Percentiles rank a stretch among this genome's conserved stretches.
Evolutionary conservation across 352 stramenopile genomes (phyloP).

Genomic region (Phytophthora chlamydospora): DNA sequence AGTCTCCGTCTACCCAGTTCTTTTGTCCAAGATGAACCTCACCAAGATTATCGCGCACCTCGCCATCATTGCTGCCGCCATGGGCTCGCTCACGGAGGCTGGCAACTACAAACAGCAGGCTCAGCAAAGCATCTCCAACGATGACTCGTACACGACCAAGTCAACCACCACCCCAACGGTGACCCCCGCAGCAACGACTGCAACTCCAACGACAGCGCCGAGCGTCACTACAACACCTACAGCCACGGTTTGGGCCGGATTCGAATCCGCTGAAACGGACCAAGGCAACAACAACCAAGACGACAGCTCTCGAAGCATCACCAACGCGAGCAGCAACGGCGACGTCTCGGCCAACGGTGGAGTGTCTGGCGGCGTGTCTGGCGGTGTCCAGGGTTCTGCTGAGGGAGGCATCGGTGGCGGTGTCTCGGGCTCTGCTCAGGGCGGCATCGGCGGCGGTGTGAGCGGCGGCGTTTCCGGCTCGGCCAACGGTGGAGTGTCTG

Average conservation of each 20-base stretch:
- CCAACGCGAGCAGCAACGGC: not conserved
- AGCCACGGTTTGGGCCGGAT: not conserved
- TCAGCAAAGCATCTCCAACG: constrained; percentile 14
- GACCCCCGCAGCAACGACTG: not conserved
- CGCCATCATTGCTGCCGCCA: constrained; percentile 24
- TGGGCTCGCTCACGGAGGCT: constrained; percentile 32
- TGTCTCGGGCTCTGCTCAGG: not conserved
- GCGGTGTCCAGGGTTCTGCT: too few relatives aligned
- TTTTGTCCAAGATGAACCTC: constrained; percentile 38
- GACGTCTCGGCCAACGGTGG: not conserved
- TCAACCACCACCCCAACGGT: constrained; percentile 7
- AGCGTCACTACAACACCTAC: not conserved
- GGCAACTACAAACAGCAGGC: constrained; percentile 8
- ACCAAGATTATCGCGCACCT: constrained; percentile 44
- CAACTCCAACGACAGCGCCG: not conserved
- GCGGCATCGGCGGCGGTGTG: not conserved
- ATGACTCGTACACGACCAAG: constrained; percentile 19
- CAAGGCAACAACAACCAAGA: not conserved
- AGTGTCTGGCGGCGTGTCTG: not conserved
- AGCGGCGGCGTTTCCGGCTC: constrained; percentile 3
- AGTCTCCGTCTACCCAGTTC: constrained; percentile 14
- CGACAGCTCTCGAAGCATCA: not conserved
- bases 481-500: not conserved
- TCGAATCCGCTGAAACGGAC: not conserved
- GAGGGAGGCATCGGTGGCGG: too few relatives aligned